phyloP scores from a whole-genome alignment of 2,329 filamentous ascomycete species.

The Claviceps maximensis region DNA sequence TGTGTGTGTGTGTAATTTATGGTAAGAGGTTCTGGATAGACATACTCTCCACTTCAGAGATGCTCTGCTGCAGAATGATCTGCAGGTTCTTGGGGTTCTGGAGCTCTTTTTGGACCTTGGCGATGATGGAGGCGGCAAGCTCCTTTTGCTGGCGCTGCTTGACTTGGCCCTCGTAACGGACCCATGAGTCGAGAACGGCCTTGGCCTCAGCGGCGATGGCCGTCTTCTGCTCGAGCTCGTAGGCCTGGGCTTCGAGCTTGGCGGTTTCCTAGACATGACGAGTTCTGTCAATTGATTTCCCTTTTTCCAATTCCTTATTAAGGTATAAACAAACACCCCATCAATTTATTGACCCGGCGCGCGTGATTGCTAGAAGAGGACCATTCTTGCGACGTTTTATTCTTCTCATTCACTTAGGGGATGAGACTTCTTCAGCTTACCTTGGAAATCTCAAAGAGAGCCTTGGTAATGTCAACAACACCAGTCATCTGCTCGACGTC shows the following conservation, averaged over 20 bases:
- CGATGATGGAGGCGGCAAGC: slow-evolving; percentile 81
- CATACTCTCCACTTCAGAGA: slow-evolving; percentile 89
- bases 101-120: slow-evolving; percentile 97
- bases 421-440: slow-evolving; percentile 30
- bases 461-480: slow-evolving; percentile 94
- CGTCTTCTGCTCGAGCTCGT: slow-evolving; percentile 93
- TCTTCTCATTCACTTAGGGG: not conserved
- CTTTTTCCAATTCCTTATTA: not conserved
- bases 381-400: not conserved
- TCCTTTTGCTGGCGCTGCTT: slow-evolving; percentile 98
- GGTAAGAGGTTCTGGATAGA: too few species aligned
- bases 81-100: slow-evolving; percentile 95
- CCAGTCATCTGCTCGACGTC: slow-evolving; percentile 89
- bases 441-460: slow-evolving; percentile 96
- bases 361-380: not conserved
- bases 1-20: too few species aligned
- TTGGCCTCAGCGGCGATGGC: slow-evolving; percentile 88
- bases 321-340: too few species aligned
- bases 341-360: too few species aligned
- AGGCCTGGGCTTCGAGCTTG: slow-evolving; percentile 87
- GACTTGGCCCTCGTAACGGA: slow-evolving; percentile 95
- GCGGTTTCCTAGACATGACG: slow-evolving; percentile 66
- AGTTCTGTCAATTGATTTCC: not conserved
- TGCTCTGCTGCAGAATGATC: slow-evolving; percentile 95
- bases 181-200: slow-evolving; percentile 92